Percentiles rank a stretch among this genome's conserved stretches.
Conservation (phyloP, 768 basidiomycete genomes). For the Suillus placidus region DNA sequence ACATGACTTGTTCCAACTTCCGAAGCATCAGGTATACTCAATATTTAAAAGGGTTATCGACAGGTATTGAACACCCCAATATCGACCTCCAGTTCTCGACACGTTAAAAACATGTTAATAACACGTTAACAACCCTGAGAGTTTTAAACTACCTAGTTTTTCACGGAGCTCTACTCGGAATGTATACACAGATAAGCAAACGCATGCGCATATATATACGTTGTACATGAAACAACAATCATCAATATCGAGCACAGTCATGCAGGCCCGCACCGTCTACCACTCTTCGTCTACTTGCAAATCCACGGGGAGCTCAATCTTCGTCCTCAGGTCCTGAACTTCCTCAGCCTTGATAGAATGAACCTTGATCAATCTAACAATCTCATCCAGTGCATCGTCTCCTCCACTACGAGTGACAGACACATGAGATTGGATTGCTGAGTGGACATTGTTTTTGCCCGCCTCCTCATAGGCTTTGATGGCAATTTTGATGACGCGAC, state of each 20-base stretch:
- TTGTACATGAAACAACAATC: not conserved
- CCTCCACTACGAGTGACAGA: not conserved
- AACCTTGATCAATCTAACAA: conserved; percentile 7
- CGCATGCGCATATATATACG: not conserved
- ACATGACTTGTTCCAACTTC: too few species aligned
- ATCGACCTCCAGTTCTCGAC: too few species aligned
- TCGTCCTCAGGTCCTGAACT: conserved; percentile 6
- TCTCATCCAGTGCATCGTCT: conserved; percentile 10
- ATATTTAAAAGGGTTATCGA: too few species aligned
- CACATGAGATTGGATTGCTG: not conserved
- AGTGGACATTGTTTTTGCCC: conserved; percentile 10
- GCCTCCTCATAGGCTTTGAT: conserved; percentile 7
- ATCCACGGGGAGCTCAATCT: not conserved
- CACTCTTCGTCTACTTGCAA: conserved; percentile 8
- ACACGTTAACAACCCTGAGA: too few species aligned
- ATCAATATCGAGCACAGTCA: not conserved
- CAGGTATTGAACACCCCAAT: too few species aligned
- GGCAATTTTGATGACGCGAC: conserved; percentile 9
- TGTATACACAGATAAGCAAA: too few species aligned
- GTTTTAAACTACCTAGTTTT: too few species aligned
- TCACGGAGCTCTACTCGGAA: too few species aligned
- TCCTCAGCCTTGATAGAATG: conserved; percentile 12
- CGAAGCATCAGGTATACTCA: too few species aligned
- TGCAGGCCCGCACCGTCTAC: not conserved
- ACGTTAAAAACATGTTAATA: too few species aligned